Evolutionary conservation across 1,284 basidiomycete species (phyloP), one percentile per base, ranked within the genome.

Genomic region (Cryptococcus floricola): DNA sequence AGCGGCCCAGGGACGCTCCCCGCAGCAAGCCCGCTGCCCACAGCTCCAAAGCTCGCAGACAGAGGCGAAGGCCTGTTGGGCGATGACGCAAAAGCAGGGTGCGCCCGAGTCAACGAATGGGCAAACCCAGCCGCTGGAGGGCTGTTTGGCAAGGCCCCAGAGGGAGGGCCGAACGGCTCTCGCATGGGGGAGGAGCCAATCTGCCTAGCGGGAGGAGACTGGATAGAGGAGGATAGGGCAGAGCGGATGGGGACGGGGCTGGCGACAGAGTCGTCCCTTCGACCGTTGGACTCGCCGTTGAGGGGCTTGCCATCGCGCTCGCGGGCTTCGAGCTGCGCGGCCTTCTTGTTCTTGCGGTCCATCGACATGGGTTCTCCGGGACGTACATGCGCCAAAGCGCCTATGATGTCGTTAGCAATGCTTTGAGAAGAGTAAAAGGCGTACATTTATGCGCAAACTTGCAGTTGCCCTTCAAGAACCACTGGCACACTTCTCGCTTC

Each of bases 291-390:
- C 14, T n/a, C 16, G 41, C 41, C 41, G 41, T n/a, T n/a, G 19
- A 23, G 41, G 45, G 27, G 7, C 10, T 46, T 27, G 27, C 45
- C 45, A 25, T 27, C 25, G 14, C 45, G 45, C 25, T 70, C 71
- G 14, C 69, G 63, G 6, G 81, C 78, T 25, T 84, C 87, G 43
- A 84, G 80, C 70, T 97, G 94, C 1, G 92, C 91, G 10, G 90
- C 89, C 70, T 95, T 92, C 82, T 98, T 98, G 80, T 98, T 98
- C 81, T 96, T 95, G 63, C 94, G 81, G 74, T 98, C 95, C 91
- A 97, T 96, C 12, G 88, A 84, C 85, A 93, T 77, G 63, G 84
- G 87, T 78, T 98, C 94, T 5, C 94, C 95, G 3, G 94, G 94
- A 4, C 95, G 81, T 52, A 98, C 82, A 72, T 98, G 95, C 1